Evolutionary conservation across 192 early-diverging fungal genomes (phyloP).

Genomic region (Umbelopsis sp.): DNA sequence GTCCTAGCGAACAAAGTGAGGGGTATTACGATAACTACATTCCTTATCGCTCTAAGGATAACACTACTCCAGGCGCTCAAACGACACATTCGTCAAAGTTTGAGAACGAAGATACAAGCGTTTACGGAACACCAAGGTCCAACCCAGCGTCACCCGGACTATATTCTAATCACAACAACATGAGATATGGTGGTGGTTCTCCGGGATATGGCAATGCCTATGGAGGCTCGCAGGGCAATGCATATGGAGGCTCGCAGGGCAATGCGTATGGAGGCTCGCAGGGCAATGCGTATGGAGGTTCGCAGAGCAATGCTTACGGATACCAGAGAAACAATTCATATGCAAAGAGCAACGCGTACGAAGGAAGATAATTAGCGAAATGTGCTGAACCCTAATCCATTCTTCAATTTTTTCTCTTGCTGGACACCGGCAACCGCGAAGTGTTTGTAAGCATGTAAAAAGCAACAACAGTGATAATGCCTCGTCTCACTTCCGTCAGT

Average conservation of each 20-base stretch:
- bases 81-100: not conserved
- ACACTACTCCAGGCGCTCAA: not conserved
- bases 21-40: slow-evolving; percentile 1
- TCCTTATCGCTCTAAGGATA: slow-evolving; percentile 1
- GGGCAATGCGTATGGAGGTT: not conserved
- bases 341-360: slow-evolving; percentile 1
- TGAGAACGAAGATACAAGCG: not conserved
- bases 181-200: not conserved
- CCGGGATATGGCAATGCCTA: slow-evolving; percentile 2
- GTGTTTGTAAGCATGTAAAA: not conserved
- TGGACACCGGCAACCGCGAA: not conserved
- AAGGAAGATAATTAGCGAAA: not conserved
- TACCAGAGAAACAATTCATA: not conserved
- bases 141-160: not conserved
- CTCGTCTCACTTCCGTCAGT: not conserved
- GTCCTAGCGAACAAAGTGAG: not conserved
- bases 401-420: not conserved
- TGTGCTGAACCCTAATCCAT: no score
- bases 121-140: not conserved
- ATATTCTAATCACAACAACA: not conserved
- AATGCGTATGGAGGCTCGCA: no score
- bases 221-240: not conserved
- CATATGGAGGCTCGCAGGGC: no score
- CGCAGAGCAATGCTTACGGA: not conserved
- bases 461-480: no score